phyloP scores from a whole-genome alignment of 2,329 filamentous ascomycete species.

The Cladophialophora exuberans region DNA sequence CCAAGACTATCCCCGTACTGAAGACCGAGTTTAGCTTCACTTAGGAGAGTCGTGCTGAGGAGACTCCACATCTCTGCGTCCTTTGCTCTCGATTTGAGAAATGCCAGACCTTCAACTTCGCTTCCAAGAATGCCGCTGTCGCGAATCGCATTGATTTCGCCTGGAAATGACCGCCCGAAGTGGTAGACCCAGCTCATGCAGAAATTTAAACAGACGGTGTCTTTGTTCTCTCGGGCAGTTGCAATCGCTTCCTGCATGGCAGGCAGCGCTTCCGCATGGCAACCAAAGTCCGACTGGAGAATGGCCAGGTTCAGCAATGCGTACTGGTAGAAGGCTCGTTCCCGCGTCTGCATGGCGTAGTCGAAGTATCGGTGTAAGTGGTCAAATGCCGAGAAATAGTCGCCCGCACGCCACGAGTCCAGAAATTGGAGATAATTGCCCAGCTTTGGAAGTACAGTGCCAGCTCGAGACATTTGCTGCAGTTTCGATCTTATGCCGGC shows the following conservation, averaged over 20 bases:
- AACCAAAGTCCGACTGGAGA: conserved; percentile 93
- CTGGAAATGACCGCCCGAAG: conserved; percentile 82
- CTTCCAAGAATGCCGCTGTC: conserved; percentile 74
- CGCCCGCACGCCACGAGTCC: conserved; percentile 87
- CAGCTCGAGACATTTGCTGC: conserved; percentile 60
- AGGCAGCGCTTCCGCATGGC: conserved; percentile 83
- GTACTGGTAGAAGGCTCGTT: conserved; percentile 90
- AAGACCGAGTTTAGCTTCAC: conserved; percentile 80
- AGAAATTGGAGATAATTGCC: conserved; percentile 65
- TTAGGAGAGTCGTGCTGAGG: conserved; percentile 79
- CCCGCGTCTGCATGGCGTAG: conserved; percentile 85
- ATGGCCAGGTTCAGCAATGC: conserved; percentile 91
- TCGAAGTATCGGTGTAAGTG: conserved; percentile 94
- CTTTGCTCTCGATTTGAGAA: conserved; percentile 82
- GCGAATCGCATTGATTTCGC: conserved; percentile 70
- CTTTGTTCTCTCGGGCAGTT: conserved; percentile 90
- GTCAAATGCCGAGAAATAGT: conserved; percentile 88
- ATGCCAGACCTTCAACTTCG: conserved; percentile 79
- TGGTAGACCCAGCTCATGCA: conserved; percentile 95
- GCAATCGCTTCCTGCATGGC: conserved; percentile 95
- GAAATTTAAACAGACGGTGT: conserved; percentile 91
- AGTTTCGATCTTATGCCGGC: conserved; percentile 73
- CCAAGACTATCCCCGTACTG: conserved; percentile 64
- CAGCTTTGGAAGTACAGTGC: conserved; percentile 31
- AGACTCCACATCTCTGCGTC: conserved; percentile 85